Base-by-base conservation (phyloP, 768 basidiomycete species). In the Royoungia palumana region DNA sequence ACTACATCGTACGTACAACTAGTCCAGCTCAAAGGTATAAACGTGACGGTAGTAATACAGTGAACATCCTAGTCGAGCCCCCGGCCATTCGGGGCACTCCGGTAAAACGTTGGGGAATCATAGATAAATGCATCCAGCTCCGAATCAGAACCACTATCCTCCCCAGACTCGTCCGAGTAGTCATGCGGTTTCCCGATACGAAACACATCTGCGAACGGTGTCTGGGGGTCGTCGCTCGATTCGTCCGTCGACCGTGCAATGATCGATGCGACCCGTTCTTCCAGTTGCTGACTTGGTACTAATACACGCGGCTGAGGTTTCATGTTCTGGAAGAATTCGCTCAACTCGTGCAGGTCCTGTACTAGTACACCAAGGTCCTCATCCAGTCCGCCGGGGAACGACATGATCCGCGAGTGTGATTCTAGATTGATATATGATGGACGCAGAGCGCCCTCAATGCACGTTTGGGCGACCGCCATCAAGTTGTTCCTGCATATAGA, bases 401-500 rank as follows among this genome's bases (percentile, higher is more conserved):
- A 58, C 28, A 67, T 53, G 42, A 67, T 58, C 42, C 56, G 55
- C 6, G 60, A 70, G 43, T 73, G 83, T 16, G 81, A 84, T 66
- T 83, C 85, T 62, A 86, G 86, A 53, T 85, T 78, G 61, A 92
- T 79, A 44, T 83, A 75, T 32, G 86, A 84, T 13, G 87, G 82
- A 28, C 88, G 74, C 30, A 79, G 71, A 12, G 82, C 78, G 62
- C 30, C 30, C 3, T 84, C 76, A 28, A 83, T 82, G 65, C 87
- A 92, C 5, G 89, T 88, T 56, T 89, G 89, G 55, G 89, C 92
- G 12, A 95, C 88, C 2, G 89, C 87, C 68, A 84, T 77, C 54
- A 94, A 77, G 61, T 94, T 94, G 35, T 79, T 72, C 38, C 89
- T 78, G 57, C 89, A 93, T 19, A 73, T 72, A 4, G 78, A 76